Conservation (phyloP, 139 green algal species). For the Picochlorum sp. region DNA sequence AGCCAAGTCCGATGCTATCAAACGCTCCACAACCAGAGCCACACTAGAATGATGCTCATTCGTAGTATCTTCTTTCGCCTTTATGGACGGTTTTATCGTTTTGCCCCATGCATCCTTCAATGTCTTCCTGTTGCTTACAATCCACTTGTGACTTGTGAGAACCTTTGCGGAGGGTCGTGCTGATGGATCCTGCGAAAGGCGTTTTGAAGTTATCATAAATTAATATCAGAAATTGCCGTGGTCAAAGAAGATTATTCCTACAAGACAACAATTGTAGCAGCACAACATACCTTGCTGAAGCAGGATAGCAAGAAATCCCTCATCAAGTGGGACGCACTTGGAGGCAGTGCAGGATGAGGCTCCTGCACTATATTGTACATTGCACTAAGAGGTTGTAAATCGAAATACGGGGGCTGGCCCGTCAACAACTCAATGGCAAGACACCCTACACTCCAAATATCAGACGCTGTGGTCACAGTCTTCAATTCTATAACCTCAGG, state of each 20-base stretch:
- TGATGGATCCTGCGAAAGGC: slow-evolving; percentile 59
- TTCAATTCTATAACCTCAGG: slow-evolving; percentile 96
- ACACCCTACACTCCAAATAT: slow-evolving; percentile 95
- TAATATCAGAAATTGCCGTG: no score
- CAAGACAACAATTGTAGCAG: no score
- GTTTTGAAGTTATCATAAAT: background rate
- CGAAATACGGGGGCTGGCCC: slow-evolving; percentile 84
- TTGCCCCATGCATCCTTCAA: slow-evolving; percentile 55
- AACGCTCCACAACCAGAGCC: background rate
- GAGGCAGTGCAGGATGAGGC: slow-evolving; percentile 67
- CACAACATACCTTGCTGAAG: slow-evolving; percentile 74
- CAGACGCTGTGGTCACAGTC: slow-evolving; percentile 63
- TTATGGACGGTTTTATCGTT: no score
- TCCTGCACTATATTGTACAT: slow-evolving; percentile 95
- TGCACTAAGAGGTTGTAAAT: slow-evolving; percentile 84
- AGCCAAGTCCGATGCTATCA: background rate
- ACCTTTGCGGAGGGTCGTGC: slow-evolving; percentile 51
- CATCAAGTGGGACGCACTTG: slow-evolving; percentile 46
- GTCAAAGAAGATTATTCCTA: background rate
- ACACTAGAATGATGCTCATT: background rate
- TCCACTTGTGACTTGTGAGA: slow-evolving; percentile 81
- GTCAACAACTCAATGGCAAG: slow-evolving; percentile 93
- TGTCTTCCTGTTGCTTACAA: slow-evolving; percentile 54
- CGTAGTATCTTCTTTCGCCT: background rate
- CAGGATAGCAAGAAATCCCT: slow-evolving; percentile 84